Evolutionary conservation across 495 filamentous ascomycete species (phyloP), one percentile per base, ranked within the genome.

Genomic region (Viridothelium virens): DNA sequence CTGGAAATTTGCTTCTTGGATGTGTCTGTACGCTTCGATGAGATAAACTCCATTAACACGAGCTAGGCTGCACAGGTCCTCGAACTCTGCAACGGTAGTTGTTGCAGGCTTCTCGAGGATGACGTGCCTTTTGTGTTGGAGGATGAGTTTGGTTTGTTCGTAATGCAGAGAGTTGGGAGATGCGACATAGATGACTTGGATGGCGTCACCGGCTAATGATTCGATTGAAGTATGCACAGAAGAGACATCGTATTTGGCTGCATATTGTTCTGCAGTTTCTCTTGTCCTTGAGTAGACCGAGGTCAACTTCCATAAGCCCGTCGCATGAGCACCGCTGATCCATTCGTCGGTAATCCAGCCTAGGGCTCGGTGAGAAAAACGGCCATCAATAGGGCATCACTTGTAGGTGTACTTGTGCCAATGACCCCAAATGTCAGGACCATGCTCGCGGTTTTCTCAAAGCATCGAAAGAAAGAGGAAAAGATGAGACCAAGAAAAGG

Each of bases 171-270:
- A 69, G 69, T 82, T 82, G 7, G 82, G 82, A 1, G 81, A 78
- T 3, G 81, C 76, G 59, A 85, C 80, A 73, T 82, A 84, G 7
- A 85, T 72, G 4, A 74, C 73, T 65, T 78, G 72, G 44, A 85
- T 77, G 16, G 68, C 65, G 1, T 72, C 70, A 53, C 33, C 38
- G 34, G 72, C 73, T 37, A 78, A 69, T 25, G 50, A 37, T 10
- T 70, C 70, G 36, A 78, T 69, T 7, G 70, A 65, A 9, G 70
- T 74, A 68, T 74, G 65, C 53, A 61, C 38, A 14, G 50, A 68
- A 36, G 63, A 61, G 53, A 70, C 70, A 38, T 67, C 44, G 48
- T 69, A 64, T 39, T 72, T 74, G 16, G 69, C 66, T 1, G 63
- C 71, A 67, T 76, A 78, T 14, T 64, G 34, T 16, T 65, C 38